These are phyloP conservation scores for Borovskyia barvae DNA, from an alignment of 208 protist species.

Conservation along the genomic window DNA sequence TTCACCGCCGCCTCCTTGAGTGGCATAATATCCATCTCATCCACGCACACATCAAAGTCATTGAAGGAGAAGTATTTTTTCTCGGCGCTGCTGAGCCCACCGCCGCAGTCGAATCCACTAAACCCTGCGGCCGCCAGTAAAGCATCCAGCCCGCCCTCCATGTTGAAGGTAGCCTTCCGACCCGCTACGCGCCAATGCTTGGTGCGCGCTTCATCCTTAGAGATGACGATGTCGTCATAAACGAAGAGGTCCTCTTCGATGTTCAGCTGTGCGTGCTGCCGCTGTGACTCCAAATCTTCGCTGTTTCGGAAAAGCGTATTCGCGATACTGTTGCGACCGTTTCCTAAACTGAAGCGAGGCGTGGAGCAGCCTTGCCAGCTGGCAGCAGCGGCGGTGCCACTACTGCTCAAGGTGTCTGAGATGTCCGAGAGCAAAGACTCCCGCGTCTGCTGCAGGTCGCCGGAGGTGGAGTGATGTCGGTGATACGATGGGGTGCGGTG, in stretches of 20 bases:
- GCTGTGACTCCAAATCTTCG: slow-evolving; percentile 78
- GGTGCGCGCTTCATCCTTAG: slow-evolving; percentile 61
- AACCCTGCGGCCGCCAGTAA: neutral
- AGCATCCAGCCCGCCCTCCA: neutral
- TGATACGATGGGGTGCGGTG: neutral
- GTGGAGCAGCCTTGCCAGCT: slow-evolving; percentile 7
- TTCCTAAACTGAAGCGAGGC: neutral
- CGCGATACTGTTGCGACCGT: slow-evolving; percentile 6
- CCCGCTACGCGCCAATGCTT: slow-evolving; percentile 76
- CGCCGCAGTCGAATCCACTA: neutral
- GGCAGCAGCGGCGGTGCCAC: neutral
- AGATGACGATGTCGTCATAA: slow-evolving; percentile 85
- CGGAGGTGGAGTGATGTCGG: neutral
- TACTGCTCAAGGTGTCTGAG: slow-evolving; percentile 13
- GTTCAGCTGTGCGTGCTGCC: slow-evolving; percentile 39
- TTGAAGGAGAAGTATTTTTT: slow-evolving; percentile 71
- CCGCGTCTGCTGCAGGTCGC: slow-evolving; percentile 3
- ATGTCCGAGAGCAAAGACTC: slow-evolving; percentile 38
- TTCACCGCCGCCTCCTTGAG: neutral
- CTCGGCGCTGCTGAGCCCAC: slow-evolving; percentile 6
- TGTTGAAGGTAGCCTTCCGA: slow-evolving; percentile 35
- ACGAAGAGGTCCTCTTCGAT: slow-evolving; percentile 80
- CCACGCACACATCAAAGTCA: slow-evolving; percentile 81
- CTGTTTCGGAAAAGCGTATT: slow-evolving; percentile 8
- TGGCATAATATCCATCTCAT: slow-evolving; percentile 69